Evolutionary conservation across 257 asterid species (phyloP), one percentile per base, ranked within the genome.

Genomic region (Rubia yunnanensis): DNA sequence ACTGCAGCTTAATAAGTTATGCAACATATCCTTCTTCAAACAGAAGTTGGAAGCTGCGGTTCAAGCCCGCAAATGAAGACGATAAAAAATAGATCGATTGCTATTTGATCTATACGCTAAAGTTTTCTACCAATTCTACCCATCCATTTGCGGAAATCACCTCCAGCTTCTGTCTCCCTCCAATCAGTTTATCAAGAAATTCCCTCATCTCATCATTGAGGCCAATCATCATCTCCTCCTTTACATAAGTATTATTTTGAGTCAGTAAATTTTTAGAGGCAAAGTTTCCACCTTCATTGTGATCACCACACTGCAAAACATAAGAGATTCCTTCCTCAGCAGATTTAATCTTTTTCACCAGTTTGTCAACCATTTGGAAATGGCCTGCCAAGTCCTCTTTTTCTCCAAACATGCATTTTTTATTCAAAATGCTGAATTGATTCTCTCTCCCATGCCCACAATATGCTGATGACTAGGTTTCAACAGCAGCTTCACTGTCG

Each of bases 81-180:
- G 36, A 57, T 27, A 11, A 57, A 20, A 28, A 53, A 53, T 17
- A 53, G 14, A 53, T 24, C 4, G 32, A 24, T 53, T 31, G 9
- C 10, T 15, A 53, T 53, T 20, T 31, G 24, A 53, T 5, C 60
- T 53, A 15, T 53, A 27, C 30, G 34, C 39, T n/a, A 55, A 55
- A 55, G 61, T 55, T 55, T 8, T n/a, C 10, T 55, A 55, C 61
- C 35, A 55, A 55, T 57, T 57, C 63, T 38, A 1, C 23, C 63
- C 63, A 57, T 57, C 63, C 63, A 57, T 22, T 28, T 5, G 31
- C 35, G 10, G 23, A 28, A 57, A 28, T 27, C 63, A 57, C 63
- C 18, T 57, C 36, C 2, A 57, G 30, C 15, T 57, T 13, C 4
- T 27, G 30, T 38, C 63, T 3, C 22, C 63, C 63, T 26, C 39